These are phyloP conservation scores for Acanthamoeba culbertsoni DNA, from an alignment of 208 protist genomes.

Conservation along the genomic window DNA sequence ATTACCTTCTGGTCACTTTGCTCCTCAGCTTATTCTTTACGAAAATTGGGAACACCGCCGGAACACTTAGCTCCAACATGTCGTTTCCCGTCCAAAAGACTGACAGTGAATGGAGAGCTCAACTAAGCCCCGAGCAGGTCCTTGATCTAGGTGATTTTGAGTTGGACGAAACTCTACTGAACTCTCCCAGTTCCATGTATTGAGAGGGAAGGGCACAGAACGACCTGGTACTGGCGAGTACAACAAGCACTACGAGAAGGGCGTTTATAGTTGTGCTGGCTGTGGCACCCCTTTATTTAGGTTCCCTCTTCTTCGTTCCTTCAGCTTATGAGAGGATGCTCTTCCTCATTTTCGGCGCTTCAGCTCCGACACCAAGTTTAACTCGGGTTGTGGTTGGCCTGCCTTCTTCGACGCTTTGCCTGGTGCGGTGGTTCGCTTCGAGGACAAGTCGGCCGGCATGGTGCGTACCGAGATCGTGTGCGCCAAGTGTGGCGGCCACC, in stretches of 20 bases:
- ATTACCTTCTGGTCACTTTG: too few species aligned
- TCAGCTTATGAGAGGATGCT: background rate
- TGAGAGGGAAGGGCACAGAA: slow-evolving; percentile 75
- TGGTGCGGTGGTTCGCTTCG: slow-evolving; percentile 47
- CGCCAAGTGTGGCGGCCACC: slow-evolving; percentile 74
- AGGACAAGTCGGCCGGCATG: slow-evolving; percentile 62
- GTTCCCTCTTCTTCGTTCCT: background rate
- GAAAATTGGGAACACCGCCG: background rate
- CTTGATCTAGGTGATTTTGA: background rate
- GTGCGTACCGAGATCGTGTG: slow-evolving; percentile 76
- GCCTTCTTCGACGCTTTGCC: slow-evolving; percentile 71
- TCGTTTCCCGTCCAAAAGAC: background rate
- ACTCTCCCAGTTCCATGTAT: slow-evolving; percentile 63
- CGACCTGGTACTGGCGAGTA: slow-evolving; percentile 68
- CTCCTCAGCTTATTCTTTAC: background rate
- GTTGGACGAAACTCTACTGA: background rate
- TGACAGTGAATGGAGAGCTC: slow-evolving; percentile 65
- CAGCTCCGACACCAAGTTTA: slow-evolving; percentile 70
- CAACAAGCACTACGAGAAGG: slow-evolving; percentile 65
- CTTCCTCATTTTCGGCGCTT: background rate
- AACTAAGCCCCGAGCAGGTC: slow-evolving; percentile 56
- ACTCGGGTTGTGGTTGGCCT: slow-evolving; percentile 79
- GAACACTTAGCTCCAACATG: background rate
- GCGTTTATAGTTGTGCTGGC: slow-evolving; percentile 67
- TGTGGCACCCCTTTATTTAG: slow-evolving; percentile 71